Evolutionary conservation across 257 asterid species (phyloP).

Genomic region (Capsicum chinense): DNA sequence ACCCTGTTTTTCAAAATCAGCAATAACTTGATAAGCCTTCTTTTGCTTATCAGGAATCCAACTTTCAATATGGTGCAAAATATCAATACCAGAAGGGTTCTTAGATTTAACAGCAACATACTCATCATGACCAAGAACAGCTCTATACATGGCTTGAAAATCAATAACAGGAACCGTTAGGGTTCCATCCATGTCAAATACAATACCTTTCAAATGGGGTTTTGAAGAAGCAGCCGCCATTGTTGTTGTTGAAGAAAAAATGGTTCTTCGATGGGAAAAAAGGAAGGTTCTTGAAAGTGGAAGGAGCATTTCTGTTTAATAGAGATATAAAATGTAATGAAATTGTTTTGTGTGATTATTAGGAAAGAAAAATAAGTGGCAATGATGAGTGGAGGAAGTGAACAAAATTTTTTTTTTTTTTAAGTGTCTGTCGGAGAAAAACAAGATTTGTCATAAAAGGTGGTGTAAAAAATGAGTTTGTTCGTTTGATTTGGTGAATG

Average conservation of each 20-base stretch:
- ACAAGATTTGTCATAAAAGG: not conserved
- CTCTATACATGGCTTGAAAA: constrained; percentile 84
- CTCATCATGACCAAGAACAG: constrained; percentile 83
- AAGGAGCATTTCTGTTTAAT: constrained; percentile 39
- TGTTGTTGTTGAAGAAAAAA: constrained; percentile 38
- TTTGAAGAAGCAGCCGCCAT: constrained; percentile 52
- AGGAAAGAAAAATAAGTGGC: constrained; percentile 19
- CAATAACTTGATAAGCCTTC: constrained; percentile 65
- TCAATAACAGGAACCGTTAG: constrained; percentile 91
- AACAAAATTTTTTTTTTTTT: too few relatives aligned
- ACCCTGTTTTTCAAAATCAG: constrained; percentile 83
- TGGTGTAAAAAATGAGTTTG: not conserved
- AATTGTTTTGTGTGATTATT: not conserved
- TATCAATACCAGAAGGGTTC: constrained; percentile 82
- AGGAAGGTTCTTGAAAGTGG: constrained; percentile 27
- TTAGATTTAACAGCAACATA: constrained; percentile 51
- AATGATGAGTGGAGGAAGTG: not conserved
- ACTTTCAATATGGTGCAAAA: constrained; percentile 76
- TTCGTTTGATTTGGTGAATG: too few relatives aligned
- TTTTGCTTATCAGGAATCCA: constrained; percentile 82
- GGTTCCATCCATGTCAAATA: constrained; percentile 99
- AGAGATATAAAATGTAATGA: not conserved
- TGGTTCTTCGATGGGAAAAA: constrained; percentile 42
- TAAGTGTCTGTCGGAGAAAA: not conserved
- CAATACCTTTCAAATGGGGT: constrained; percentile 78